Base-by-base conservation (phyloP, 1,139 yeast species). In the Tardiomyces blankii region DNA sequence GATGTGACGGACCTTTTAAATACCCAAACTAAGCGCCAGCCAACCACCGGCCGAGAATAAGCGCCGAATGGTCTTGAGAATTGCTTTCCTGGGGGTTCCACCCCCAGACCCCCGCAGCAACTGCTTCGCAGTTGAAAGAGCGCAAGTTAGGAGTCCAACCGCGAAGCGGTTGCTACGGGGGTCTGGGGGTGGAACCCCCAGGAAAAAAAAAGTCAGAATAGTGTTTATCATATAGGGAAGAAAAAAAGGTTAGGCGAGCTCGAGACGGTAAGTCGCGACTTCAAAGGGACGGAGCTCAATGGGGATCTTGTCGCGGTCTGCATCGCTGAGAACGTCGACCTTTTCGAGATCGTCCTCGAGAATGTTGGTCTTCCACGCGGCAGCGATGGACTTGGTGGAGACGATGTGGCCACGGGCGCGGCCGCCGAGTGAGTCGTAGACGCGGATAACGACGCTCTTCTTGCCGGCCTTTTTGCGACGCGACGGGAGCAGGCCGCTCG, bases 371-470 rank as follows among this genome's bases (percentile, higher is more conserved):
- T 77, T 78, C 55, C 61, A 67, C 8, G 78, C 86, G 41, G 86
- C 64, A 38, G 79, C 64, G 23, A 60, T 59, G 35, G 44, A 41
- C n/a, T 51, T 45, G 18, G 62, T 63, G 28, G 73, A 58, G 18
- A 53, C 52, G 44, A 87, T 60, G 11, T 57, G 63, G 1, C 85
- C 93, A 8, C 58, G 61, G 1, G 81, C 71, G 49, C 66, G 69
- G 30, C 96, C 97, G 8, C 97, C 97, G 44, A 89, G 70, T 0
- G 95, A 69, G 58, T 89, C 97, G 64, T 87, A 89, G 1, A 86
- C 75, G 56, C 97, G 75, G 35, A 84, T 70, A 32, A 88, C 71
- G 38, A 86, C 67, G 28, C 61, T 59, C 46, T 47, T 48, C 38
- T 55, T 57, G 39, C 54, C 49, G 1, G 84, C 75, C 51, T 72